phyloP scores from a whole-genome alignment of 2,329 filamentous ascomycete genomes.

The Amauroascus niger region DNA sequence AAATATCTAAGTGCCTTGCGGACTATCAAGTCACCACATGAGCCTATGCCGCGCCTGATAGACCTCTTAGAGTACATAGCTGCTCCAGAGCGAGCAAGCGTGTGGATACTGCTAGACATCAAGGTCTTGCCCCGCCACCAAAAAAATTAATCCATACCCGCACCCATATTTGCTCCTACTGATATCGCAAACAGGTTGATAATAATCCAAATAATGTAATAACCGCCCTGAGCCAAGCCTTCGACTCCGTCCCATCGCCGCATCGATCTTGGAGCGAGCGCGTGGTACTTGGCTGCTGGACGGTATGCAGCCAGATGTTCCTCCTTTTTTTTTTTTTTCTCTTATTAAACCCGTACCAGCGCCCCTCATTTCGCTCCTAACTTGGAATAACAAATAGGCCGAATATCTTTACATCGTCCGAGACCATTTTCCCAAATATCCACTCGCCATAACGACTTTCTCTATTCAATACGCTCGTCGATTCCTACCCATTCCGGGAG shows the following conservation, averaged over 20 bases:
- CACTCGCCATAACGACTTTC: conserved; percentile 36
- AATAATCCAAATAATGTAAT: conserved; percentile 57
- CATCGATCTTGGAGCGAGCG: conserved; percentile 58
- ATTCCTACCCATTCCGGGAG: conserved; percentile 57
- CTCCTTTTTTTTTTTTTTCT: neutral
- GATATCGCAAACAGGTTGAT: conserved; percentile 22
- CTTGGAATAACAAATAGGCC: conserved; percentile 40
- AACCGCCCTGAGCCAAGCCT: conserved; percentile 53
- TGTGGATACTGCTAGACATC: conserved; percentile 82
- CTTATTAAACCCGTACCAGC: neutral
- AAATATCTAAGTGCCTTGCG: conserved; percentile 57
- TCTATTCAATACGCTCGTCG: conserved; percentile 53
- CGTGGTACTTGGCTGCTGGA: conserved; percentile 75
- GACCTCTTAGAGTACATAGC: conserved; percentile 67
- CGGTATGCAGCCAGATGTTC: conserved; percentile 36
- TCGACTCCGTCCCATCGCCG: conserved; percentile 44
- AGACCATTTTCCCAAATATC: conserved; percentile 39
- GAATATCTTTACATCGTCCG: conserved; percentile 58
- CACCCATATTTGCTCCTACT: neutral
- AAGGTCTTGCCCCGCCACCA: conserved; percentile 45
- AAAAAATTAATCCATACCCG: neutral
- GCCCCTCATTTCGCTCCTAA: neutral
- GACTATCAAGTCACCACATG: conserved; percentile 57
- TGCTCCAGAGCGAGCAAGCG: conserved; percentile 51
- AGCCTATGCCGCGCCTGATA: conserved; percentile 61